Evolutionary conservation across 176 grass and related monocot genomes (phyloP).

Genomic region (Cymbopogon citratus): DNA sequence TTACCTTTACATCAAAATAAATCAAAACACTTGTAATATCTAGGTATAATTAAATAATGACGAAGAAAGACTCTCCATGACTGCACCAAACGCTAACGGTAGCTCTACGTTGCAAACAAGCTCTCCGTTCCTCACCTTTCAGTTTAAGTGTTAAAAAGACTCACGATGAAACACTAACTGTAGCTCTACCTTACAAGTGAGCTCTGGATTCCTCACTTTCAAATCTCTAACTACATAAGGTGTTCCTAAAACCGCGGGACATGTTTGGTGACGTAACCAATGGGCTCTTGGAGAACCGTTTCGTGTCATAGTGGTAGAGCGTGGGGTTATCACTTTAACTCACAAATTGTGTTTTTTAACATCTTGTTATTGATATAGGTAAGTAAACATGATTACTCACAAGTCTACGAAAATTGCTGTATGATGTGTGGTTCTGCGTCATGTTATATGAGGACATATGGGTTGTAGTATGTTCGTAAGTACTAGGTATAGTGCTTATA

Average conservation of each 20-base stretch:
- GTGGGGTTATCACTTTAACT: not conserved
- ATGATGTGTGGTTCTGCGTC: too few species aligned
- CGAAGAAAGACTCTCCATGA: not conserved
- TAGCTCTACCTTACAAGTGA: not conserved
- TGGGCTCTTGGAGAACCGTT: fast-evolving
- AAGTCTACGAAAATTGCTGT: too few species aligned
- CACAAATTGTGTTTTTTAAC: not conserved
- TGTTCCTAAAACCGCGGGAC: not conserved
- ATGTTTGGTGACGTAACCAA: not conserved
- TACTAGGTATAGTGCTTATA: too few species aligned
- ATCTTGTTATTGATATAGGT: too few species aligned
- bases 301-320: not conserved
- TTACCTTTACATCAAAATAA: not conserved
- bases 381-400: too few species aligned
- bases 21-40: not conserved
- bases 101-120: not conserved
- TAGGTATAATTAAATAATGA: not conserved
- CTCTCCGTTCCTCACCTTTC: not conserved
- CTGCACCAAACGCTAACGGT: not conserved
- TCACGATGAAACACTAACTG: not conserved
- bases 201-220: too few species aligned
- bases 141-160: not conserved
- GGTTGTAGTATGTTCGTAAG: too few species aligned
- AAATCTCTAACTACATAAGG: not conserved
- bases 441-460: too few species aligned